These are phyloP conservation scores for Tolypocladium pustulatum DNA, from an alignment of 2,329 filamentous ascomycete species.

Conservation along the genomic window DNA sequence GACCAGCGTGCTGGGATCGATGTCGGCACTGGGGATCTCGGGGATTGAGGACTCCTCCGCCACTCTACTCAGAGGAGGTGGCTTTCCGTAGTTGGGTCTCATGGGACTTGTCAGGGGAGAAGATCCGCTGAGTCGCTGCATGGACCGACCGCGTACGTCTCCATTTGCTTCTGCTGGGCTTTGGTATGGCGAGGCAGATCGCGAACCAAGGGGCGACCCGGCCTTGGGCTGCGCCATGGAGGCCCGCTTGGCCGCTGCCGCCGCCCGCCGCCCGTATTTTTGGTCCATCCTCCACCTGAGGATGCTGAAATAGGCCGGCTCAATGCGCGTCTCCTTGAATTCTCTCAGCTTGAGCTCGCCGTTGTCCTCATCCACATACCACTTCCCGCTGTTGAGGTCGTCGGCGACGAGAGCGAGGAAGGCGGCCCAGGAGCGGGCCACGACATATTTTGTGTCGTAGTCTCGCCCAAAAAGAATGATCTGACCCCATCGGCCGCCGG, in stretches of 20 bases:
- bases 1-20: conserved; percentile 39
- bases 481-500: conserved; percentile 87
- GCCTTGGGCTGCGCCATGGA: conserved; percentile 34
- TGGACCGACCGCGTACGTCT: conserved; percentile 58
- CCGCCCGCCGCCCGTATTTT: conserved; percentile 67
- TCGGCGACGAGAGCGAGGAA: conserved; percentile 84
- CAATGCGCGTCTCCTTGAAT: conserved; percentile 80
- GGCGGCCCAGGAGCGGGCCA: conserved; percentile 82
- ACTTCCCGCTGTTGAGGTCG: conserved; percentile 81
- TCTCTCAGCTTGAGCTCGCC: conserved; percentile 86
- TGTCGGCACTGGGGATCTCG: conserved; percentile 24
- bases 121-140: conserved; percentile 57
- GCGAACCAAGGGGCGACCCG: conserved; percentile 35
- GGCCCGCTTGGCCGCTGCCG: conserved; percentile 34
- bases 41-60: conserved; percentile 52
- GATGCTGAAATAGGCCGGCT: conserved; percentile 90
- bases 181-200: conserved; percentile 50
- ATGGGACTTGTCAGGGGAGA: conserved; percentile 56
- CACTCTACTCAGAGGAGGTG: conserved; percentile 64
- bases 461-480: conserved; percentile 94
- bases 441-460: conserved; percentile 96
- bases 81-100: conserved; percentile 53
- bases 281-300: conserved; percentile 92
- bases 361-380: conserved; percentile 84
- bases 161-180: conserved; percentile 50